phyloP scores from a whole-genome alignment of 352 stramenopile genomes.

The Phytophthora idaei region DNA sequence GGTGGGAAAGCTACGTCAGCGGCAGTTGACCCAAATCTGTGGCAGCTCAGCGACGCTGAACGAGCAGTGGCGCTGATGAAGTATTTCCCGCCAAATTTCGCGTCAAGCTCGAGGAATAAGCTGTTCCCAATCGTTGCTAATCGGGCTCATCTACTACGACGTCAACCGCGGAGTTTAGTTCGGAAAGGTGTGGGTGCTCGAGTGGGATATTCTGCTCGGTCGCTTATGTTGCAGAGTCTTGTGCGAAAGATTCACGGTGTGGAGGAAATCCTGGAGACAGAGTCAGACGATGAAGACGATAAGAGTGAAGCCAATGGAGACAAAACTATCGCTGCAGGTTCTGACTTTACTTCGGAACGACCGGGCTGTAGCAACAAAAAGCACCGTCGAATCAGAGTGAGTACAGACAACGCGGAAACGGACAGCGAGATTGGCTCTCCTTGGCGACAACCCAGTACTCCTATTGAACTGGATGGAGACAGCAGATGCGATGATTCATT shows the following conservation, averaged over 20 bases:
- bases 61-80: slow-evolving; percentile 47
- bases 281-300: slow-evolving; percentile 35
- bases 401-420: slow-evolving; percentile 19
- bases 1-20: slow-evolving; percentile 52
- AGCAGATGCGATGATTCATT: slow-evolving; percentile 33
- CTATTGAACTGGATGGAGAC: background rate
- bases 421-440: slow-evolving; percentile 26
- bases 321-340: background rate
- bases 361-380: background rate
- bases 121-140: slow-evolving; percentile 50
- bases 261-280: slow-evolving; percentile 25
- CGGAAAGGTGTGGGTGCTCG: slow-evolving; percentile 27
- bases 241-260: slow-evolving; percentile 61
- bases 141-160: slow-evolving; percentile 48
- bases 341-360: background rate
- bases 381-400: slow-evolving; percentile 3
- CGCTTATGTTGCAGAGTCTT: slow-evolving; percentile 48
- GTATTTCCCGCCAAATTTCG: slow-evolving; percentile 55
- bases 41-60: slow-evolving; percentile 77
- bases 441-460: slow-evolving; percentile 12
- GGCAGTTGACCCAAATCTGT: slow-evolving; percentile 36
- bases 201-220: slow-evolving; percentile 52
- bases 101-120: slow-evolving; percentile 33
- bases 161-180: slow-evolving; percentile 24
- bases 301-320: slow-evolving; percentile 7